Conservation (phyloP, 148 eudicot genomes). For the Simmondsia chinensis region DNA sequence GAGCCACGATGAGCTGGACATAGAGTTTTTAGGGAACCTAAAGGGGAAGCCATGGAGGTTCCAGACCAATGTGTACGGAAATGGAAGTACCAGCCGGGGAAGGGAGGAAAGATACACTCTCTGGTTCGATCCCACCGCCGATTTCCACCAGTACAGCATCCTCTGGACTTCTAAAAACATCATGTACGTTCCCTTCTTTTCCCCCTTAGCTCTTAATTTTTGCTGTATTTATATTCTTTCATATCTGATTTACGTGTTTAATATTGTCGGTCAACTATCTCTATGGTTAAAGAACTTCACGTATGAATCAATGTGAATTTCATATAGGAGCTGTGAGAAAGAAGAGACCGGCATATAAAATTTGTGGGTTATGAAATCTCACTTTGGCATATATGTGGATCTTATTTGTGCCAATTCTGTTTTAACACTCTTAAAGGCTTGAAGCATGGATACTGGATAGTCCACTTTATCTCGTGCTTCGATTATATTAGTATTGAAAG, state of each 20-base stretch:
- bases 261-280: no score
- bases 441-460: no score
- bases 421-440: no score
- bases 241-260: neutral
- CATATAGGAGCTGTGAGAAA: no score
- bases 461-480: no score
- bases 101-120: constrained; percentile 63
- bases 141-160: constrained; percentile 64
- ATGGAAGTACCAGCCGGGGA: constrained; percentile 63
- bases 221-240: neutral
- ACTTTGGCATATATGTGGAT: no score
- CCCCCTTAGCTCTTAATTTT: neutral
- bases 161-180: constrained; percentile 59
- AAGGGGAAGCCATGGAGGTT: constrained; percentile 70
- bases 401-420: no score
- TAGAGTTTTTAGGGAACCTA: constrained; percentile 62
- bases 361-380: no score
- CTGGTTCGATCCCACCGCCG: constrained; percentile 69
- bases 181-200: constrained; percentile 31
- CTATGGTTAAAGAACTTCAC: no score
- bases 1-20: constrained; percentile 57
- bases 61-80: constrained; percentile 69
- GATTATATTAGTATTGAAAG: no score
- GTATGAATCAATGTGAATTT: no score
- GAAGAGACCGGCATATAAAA: no score